A percentile compares a stretch with the other conserved stretches of the same genome.
phyloP scores from a whole-genome alignment of 331 rosid genomes.

The Saraca asoca region DNA sequence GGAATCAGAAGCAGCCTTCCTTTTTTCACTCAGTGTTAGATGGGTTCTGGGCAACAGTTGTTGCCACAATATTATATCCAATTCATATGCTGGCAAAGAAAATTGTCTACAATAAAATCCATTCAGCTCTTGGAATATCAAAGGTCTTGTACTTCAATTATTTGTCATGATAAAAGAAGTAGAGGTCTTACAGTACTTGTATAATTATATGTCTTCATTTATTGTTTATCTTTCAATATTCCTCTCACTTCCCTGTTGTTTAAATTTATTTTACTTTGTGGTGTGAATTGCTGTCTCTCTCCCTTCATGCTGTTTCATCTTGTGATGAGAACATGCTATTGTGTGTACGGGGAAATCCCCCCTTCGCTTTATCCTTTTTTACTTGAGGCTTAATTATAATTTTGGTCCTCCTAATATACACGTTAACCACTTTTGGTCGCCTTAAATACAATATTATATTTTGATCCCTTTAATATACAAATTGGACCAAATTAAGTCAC shows the following conservation, averaged over 20 bases:
- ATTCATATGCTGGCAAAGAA: constrained; percentile 77
- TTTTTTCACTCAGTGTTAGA: constrained; percentile 58
- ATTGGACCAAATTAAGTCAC: no score
- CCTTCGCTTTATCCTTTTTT: no score
- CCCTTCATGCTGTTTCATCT: background rate
- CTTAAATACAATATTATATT: no score
- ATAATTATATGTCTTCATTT: background rate
- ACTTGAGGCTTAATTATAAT: no score
- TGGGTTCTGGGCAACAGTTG: constrained; percentile 78
- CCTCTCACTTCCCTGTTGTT: no score
- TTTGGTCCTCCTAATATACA: no score
- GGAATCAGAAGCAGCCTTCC: constrained; percentile 59
- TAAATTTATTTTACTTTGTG: no score
- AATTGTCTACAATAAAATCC: constrained; percentile 76
- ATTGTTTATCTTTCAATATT: no score
- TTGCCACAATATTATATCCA: constrained; percentile 70
- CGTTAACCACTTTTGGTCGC: no score
- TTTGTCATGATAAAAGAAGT: background rate
- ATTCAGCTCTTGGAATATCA: constrained; percentile 60
- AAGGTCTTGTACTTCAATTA: constrained; percentile 43
- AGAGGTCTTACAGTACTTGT: background rate
- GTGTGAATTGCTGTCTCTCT: no score
- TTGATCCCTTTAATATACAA: no score
- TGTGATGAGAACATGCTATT: background rate
- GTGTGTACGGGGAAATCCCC: no score